A percentile compares a stretch with the other conserved stretches of the same genome.
Conservation (phyloP, 169 alveolate species). For the Plasmodium fragile region DNA sequence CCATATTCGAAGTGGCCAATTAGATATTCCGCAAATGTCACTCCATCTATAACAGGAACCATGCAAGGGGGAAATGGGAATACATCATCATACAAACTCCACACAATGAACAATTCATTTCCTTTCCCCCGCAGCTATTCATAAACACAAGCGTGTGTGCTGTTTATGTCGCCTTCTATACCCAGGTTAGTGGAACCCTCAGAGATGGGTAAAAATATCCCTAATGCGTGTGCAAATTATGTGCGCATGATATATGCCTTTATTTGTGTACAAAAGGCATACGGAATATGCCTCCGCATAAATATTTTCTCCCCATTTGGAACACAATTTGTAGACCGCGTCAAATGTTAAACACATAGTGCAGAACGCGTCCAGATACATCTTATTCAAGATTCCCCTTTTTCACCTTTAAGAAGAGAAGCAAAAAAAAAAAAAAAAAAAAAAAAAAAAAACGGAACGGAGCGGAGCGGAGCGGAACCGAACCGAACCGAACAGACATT, state of each 20-base stretch:
- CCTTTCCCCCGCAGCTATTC: constrained; percentile 12
- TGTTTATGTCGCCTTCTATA: constrained; percentile 10
- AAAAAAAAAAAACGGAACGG: background rate
- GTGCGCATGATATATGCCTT: background rate
- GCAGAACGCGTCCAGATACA: background rate
- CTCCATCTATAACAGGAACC: background rate
- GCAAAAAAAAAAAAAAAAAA: background rate
- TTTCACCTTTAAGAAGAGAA: background rate
- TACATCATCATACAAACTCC: background rate
- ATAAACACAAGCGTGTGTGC: constrained; percentile 15
- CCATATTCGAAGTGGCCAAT: background rate
- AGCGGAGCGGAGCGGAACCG: background rate
- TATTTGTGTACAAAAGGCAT: background rate
- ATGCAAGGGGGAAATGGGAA: background rate
- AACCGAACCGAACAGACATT: background rate
- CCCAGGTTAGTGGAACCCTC: constrained; percentile 9
- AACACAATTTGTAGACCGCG: background rate
- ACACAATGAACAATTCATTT: background rate
- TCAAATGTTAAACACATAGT: constrained; percentile 4
- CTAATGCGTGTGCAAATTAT: background rate
- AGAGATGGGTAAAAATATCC: background rate
- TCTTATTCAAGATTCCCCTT: constrained; percentile 32
- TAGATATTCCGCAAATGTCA: background rate
- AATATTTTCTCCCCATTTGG: background rate
- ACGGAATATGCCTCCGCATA: background rate